Conservation (phyloP, 2,329 filamentous ascomycete genomes). For the Epicoccum sorghinum region DNA sequence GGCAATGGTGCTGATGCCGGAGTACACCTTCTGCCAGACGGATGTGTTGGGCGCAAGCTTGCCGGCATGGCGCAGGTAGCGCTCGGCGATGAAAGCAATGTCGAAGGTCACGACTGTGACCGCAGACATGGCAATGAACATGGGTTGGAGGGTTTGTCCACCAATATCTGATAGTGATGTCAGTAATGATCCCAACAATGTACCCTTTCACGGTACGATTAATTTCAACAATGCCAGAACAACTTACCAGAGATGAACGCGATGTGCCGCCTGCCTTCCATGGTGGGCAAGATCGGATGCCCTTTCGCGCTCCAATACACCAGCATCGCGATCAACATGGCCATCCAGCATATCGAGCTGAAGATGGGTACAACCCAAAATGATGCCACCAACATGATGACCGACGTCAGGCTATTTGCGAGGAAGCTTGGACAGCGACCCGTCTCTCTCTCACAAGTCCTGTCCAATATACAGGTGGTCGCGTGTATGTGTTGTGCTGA, state of each 20-base stretch:
- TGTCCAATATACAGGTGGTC: neutral
- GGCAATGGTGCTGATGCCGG: conserved; percentile 66
- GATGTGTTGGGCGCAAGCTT: conserved; percentile 78
- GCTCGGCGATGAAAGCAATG: conserved; percentile 78
- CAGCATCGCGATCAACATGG: conserved; percentile 72
- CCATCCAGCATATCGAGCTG: conserved; percentile 59
- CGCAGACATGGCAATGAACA: conserved; percentile 75
- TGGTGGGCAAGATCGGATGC: conserved; percentile 64
- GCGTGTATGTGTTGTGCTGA: neutral
- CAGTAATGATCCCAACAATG: conserved; percentile 1
- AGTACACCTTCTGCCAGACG: conserved; percentile 66
- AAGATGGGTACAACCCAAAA: conserved; percentile 72
- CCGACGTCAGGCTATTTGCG: conserved; percentile 1
- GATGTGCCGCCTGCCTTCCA: conserved; percentile 64
- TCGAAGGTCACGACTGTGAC: conserved; percentile 82
- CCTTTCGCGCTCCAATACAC: conserved; percentile 71
- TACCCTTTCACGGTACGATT: neutral
- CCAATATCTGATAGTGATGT: conserved; percentile 58
- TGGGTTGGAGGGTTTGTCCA: conserved; percentile 69
- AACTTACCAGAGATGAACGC: conserved; percentile 72
- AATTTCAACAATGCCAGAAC: neutral
- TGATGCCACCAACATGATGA: conserved; percentile 49
- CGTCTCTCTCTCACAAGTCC: neutral
- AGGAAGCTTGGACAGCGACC: neutral
- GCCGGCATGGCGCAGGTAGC: conserved; percentile 82